These are phyloP conservation scores for Lasiosphaeris hirsuta DNA, from an alignment of 495 filamentous ascomycete species.

Conservation along the genomic window DNA sequence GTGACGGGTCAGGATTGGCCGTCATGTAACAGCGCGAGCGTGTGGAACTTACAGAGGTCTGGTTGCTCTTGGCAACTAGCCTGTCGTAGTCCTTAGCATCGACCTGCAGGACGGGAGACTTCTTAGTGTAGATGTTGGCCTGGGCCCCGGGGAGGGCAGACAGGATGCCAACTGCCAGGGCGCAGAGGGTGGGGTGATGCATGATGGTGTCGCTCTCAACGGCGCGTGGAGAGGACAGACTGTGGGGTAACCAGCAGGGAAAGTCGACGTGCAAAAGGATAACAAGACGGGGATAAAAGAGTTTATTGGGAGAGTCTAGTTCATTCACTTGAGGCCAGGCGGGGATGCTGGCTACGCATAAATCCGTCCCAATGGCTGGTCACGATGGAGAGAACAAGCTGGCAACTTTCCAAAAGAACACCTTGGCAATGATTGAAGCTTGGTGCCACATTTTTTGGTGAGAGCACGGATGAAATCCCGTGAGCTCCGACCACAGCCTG, in stretches of 20 bases:
- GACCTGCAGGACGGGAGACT: conserved; percentile 82
- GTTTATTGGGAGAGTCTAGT: conserved; percentile 3
- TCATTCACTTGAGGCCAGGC: conserved; percentile 9
- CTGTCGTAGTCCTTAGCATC: conserved; percentile 79
- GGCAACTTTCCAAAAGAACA: conserved; percentile 42
- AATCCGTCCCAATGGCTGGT: neutral
- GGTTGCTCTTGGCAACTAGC: conserved; percentile 82
- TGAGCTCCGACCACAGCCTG: conserved; percentile 14
- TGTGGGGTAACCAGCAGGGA: conserved; percentile 3
- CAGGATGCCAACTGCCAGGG: conserved; percentile 45
- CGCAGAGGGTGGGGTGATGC: conserved; percentile 46
- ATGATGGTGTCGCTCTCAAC: conserved; percentile 23
- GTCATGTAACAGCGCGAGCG: conserved; percentile 8
- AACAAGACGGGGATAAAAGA: neutral
- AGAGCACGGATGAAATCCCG: conserved; percentile 16
- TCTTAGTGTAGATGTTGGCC: conserved; percentile 79
- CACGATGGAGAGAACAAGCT: conserved; percentile 21
- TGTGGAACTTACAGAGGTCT: conserved; percentile 71
- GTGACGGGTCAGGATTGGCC: neutral
- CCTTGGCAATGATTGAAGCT: conserved; percentile 25
- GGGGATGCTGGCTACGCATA: neutral
- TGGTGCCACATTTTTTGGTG: conserved; percentile 19
- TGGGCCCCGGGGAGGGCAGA: conserved; percentile 57
- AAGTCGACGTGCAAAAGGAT: neutral
- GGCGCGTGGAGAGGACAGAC: conserved; percentile 5